Evolutionary conservation across 75 land plant species (phyloP).

Genomic region (Cryptomeria japonica): DNA sequence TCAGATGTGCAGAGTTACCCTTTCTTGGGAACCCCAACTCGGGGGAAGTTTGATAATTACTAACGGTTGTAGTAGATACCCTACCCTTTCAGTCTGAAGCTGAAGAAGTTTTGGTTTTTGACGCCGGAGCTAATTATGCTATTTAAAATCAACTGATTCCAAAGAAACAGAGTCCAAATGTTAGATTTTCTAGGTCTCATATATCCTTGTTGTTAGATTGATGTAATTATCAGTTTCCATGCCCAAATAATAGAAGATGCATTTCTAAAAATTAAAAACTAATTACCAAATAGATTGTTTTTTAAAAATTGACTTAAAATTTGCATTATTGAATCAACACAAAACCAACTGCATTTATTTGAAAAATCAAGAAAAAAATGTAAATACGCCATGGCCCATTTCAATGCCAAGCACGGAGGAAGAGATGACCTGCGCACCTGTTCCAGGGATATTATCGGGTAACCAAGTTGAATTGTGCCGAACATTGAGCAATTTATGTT

Average conservation of each 20-base stretch:
- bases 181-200: not conserved
- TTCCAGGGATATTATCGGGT: not conserved
- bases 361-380: not conserved
- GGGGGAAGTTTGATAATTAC: not conserved
- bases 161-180: not conserved
- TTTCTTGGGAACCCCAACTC: not conserved
- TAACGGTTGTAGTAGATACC: not conserved
- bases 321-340: not conserved
- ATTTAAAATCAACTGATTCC: not conserved
- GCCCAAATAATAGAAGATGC: not conserved
- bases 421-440: not conserved
- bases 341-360: no score
- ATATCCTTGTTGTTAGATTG: not conserved
- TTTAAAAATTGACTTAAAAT: not conserved
- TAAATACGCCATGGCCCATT: not conserved
- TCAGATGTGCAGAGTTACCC: not conserved
- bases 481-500: not conserved
- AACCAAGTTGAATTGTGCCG: not conserved
- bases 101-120: not conserved
- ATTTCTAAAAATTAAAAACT: not conserved
- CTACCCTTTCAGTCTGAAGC: not conserved
- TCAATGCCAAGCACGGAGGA: not conserved
- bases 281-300: not conserved
- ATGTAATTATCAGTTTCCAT: not conserved
- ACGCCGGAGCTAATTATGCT: not conserved